These are phyloP conservation scores for Cryptosporidium sp. DNA, from an alignment of 169 alveolate genomes.

Conservation along the genomic window DNA sequence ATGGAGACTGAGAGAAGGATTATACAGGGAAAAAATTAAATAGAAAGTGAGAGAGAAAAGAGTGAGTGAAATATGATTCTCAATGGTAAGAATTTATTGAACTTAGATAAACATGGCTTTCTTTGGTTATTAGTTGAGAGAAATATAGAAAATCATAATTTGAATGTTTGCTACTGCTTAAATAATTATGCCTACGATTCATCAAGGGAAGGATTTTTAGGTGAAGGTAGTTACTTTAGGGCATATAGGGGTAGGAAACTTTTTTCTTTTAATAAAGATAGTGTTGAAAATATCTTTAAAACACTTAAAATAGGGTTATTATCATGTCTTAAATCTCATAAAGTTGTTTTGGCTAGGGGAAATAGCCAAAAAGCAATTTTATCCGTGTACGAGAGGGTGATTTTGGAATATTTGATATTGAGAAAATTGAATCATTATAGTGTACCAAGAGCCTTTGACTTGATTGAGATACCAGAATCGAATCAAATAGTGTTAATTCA, in stretches of 20 bases:
- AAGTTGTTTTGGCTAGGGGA: background rate
- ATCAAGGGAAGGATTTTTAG: constrained; percentile 70
- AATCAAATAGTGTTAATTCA: constrained; percentile 59
- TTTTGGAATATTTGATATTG: constrained; percentile 40
- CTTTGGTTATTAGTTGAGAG: constrained; percentile 10
- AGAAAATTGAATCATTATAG: constrained; percentile 22
- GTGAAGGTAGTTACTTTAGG: constrained; percentile 72
- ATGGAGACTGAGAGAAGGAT: background rate
- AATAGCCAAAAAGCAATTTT: background rate
- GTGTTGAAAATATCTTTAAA: background rate
- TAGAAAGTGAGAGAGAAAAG: background rate
- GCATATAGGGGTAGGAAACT: constrained; percentile 56
- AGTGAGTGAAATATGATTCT: background rate
- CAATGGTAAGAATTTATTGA: background rate
- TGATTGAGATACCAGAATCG: constrained; percentile 41
- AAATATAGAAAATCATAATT: background rate
- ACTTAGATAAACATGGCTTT: constrained; percentile 1
- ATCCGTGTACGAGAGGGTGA: constrained; percentile 36
- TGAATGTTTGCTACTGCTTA: constrained; percentile 12
- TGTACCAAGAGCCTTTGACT: constrained; percentile 25
- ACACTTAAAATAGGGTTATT: constrained; percentile 52
- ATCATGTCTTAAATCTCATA: constrained; percentile 56
- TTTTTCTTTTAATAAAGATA: background rate
- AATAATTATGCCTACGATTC: constrained; percentile 48
- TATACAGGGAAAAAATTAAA: background rate